phyloP scores from a whole-genome alignment of 768 basidiomycete species.

The Favolaschia claudopus region DNA sequence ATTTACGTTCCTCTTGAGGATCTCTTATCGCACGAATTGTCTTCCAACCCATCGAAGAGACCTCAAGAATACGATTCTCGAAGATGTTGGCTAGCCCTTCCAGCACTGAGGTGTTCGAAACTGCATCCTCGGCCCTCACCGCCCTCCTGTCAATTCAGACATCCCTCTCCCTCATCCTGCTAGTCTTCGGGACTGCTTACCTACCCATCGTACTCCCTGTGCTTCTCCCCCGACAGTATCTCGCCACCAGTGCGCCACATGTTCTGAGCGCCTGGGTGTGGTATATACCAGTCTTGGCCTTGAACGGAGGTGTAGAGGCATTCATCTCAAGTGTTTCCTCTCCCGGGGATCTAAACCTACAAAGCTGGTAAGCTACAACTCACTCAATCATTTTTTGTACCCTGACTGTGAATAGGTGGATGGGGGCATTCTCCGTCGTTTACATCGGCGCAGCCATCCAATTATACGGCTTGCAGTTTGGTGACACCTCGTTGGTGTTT shows the following conservation, averaged over 20 bases:
- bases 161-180: conserved; percentile 70
- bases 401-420: conserved; percentile 56
- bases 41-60: conserved; percentile 97
- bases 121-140: conserved; percentile 60
- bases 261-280: conserved; percentile 84
- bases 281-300: conserved; percentile 88
- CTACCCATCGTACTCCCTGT: conserved; percentile 72
- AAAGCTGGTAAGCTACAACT: conserved; percentile 62
- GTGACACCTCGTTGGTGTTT: conserved; percentile 77
- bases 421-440: conserved; percentile 75
- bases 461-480: conserved; percentile 56
- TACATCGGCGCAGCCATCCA: conserved; percentile 66
- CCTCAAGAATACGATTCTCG: conserved; percentile 89
- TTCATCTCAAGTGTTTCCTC: conserved; percentile 85
- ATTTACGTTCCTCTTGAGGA: conserved; percentile 54
- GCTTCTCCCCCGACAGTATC: conserved; percentile 75
- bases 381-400: background rate
- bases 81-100: conserved; percentile 48
- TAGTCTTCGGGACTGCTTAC: conserved; percentile 80
- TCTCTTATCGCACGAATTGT: conserved; percentile 91
- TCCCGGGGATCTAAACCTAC: conserved; percentile 67
- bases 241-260: conserved; percentile 77
- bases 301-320: conserved; percentile 93
- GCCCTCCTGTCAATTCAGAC: conserved; percentile 73
- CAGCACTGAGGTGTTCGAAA: conserved; percentile 32